Percentiles rank a stretch among this genome's conserved stretches.
Evolutionary conservation across 1,284 basidiomycete genomes (phyloP).

Genomic region (Pterulicium gracile): DNA sequence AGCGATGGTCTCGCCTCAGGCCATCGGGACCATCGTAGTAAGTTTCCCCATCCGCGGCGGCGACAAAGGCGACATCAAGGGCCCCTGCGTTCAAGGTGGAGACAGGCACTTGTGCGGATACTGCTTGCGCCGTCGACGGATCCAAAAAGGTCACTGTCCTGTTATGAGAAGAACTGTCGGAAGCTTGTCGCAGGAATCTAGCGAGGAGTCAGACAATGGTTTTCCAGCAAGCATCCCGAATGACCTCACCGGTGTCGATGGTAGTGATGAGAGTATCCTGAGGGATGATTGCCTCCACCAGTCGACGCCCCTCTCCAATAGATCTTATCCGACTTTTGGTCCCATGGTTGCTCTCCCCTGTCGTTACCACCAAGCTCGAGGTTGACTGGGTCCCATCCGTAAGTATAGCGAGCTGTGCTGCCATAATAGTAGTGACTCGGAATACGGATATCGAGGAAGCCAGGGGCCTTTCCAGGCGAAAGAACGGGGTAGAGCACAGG

Average conservation of each 20-base stretch:
- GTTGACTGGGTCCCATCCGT: constrained; percentile 79
- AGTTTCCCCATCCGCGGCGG: constrained; percentile 51
- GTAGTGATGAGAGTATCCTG: constrained; percentile 75
- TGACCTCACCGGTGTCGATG: constrained; percentile 69
- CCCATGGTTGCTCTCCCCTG: constrained; percentile 78
- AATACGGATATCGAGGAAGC: constrained; percentile 84
- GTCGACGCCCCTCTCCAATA: constrained; percentile 90
- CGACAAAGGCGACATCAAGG: constrained; percentile 86
- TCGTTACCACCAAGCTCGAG: constrained; percentile 63
- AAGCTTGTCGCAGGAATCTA: constrained; percentile 75
- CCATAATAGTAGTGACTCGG: constrained; percentile 93
- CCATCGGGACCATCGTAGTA: constrained; percentile 79
- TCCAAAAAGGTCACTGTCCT: constrained; percentile 71
- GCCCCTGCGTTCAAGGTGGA: constrained; percentile 65
- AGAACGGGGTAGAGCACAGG: constrained; percentile 82
- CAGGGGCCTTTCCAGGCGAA: constrained; percentile 76
- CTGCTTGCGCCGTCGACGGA: constrained; percentile 48
- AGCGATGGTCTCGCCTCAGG: constrained; percentile 59
- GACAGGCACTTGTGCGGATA: constrained; percentile 53
- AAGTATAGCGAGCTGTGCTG: constrained; percentile 74
- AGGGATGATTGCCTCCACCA: constrained; percentile 81
- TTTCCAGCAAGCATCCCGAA: neutral
- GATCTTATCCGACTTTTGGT: constrained; percentile 57
- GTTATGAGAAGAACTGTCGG: constrained; percentile 42
- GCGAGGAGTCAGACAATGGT: constrained; percentile 4